Conservation (phyloP, 441 rosid species). For the Metrosideros polymorpha region DNA sequence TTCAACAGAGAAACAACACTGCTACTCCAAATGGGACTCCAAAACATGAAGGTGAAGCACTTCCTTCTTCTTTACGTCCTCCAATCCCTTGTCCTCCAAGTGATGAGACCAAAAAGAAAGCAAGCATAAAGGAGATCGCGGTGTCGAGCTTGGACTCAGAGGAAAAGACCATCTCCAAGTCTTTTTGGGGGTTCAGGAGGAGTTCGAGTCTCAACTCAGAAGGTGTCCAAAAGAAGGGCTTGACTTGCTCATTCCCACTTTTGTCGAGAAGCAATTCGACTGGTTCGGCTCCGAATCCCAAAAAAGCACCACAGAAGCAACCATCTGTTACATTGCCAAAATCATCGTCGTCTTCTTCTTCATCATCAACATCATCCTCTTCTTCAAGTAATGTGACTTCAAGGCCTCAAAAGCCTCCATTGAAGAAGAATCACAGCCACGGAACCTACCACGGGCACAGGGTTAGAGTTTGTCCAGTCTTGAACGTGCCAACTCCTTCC, state of each 20-base stretch:
- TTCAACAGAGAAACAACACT: not conserved
- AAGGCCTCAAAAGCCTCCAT: conserved; percentile 36
- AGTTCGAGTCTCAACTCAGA: not conserved
- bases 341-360: not conserved
- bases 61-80: not conserved
- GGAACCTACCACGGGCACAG: conserved; percentile 6
- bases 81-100: not conserved
- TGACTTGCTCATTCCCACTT: conserved; percentile 38
- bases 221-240: not conserved
- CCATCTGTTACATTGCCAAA: conserved; percentile 11
- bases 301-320: conserved; percentile 18
- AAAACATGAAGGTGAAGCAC: not conserved
- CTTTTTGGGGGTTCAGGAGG: not conserved
- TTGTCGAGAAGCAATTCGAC: conserved; percentile 64
- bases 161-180: not conserved
- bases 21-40: not conserved
- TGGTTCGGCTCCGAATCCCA: conserved; percentile 36
- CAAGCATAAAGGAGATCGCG: not conserved
- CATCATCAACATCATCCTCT: not conserved
- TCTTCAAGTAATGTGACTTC: conserved; percentile 28
- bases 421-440: conserved; percentile 23
- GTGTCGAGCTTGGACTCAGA: not conserved
- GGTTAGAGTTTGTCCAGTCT: conserved; percentile 41
- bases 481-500: conserved; percentile 59
- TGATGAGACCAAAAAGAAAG: not conserved